Base-by-base conservation (phyloP, 306 rosid genomes). In the Benincasa hispida region DNA sequence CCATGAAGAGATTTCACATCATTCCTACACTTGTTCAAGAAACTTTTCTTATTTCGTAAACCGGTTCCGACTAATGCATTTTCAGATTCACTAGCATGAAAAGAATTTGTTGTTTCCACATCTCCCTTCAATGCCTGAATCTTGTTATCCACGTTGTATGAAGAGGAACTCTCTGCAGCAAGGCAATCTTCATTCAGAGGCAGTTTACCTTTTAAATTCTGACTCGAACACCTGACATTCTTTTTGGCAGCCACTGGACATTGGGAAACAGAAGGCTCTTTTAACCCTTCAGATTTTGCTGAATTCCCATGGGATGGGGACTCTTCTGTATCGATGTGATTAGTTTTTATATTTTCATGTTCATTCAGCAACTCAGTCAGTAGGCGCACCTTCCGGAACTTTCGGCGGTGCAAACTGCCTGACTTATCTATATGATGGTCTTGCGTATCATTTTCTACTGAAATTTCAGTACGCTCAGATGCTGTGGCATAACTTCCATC, bases 311-410 rank as follows among this genome's bases (percentile, higher is more conserved):
- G 81, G 81, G 85, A 76, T 63, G 88, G 78, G 75, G 86, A 84
- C 78, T 81, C 88, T 76, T 45, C 59, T 12, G 42, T 45, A 51
- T 76, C 65, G 54, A 73, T 75, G 76, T 51, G 80, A 58, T 80
- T 89, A 55, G 81, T 78, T 83, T 86, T 90, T 27, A 74, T 56
- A 62, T 85, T 87, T 35, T 84, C 88, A 78, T 86, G 84, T 76
- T 84, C 88, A 85, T 87, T 79, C 78, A 91, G 81, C 79, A 95
- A 85, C 74, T 95, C 99, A 81, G 92, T 78, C 91, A 95, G 85
- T 77, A 90, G 82, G 65, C 99, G 99, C 79, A 88, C 86, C 90
- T 89, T 95, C 76, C 87, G 90, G 59, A 84, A 83, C 81, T 84
- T 92, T 86, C 88, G 83, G 65, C 93, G 96, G 69, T 84, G 89